Percentiles rank a stretch among this genome's conserved stretches.
These are phyloP conservation scores for Vitis labrusca DNA, from an alignment of 164 flowering plant genomes.

Conservation along the genomic window DNA sequence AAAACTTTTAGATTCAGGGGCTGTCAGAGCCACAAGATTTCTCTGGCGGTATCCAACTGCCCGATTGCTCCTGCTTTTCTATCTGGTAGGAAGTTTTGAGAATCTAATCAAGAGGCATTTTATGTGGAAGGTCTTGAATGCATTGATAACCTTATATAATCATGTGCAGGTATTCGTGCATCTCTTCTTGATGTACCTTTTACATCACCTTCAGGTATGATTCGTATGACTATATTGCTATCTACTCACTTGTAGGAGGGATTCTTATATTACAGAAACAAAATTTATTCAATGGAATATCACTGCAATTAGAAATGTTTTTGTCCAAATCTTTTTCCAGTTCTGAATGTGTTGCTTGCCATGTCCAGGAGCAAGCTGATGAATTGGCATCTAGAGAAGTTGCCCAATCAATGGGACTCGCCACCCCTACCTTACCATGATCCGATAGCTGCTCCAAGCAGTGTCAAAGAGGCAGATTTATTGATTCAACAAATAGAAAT, in stretches of 20 bases:
- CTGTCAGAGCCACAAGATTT: slow-evolving; percentile 91
- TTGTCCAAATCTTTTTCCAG: neutral
- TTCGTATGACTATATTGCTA: too few relatives aligned
- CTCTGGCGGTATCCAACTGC: slow-evolving; percentile 98
- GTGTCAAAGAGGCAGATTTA: neutral
- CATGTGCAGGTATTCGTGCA: slow-evolving; percentile 93
- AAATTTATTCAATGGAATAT: neutral
- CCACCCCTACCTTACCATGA: slow-evolving; percentile 54
- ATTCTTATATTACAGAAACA: neutral
- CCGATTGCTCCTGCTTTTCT: slow-evolving; percentile 73
- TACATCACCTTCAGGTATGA: slow-evolving; percentile 96
- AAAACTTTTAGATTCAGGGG: slow-evolving; percentile 89
- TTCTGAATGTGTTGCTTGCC: slow-evolving; percentile 2
- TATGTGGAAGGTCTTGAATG: slow-evolving; percentile 2
- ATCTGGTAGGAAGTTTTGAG: slow-evolving; percentile 52
- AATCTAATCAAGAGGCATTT: neutral
- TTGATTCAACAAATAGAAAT: too few relatives aligned
- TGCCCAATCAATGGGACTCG: slow-evolving; percentile 74
- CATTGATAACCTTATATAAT: slow-evolving; percentile 1
- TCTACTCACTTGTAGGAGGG: neutral
- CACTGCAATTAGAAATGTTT: too few relatives aligned
- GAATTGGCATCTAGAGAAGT: slow-evolving; percentile 53
- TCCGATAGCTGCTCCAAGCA: neutral
- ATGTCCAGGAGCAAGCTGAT: slow-evolving; percentile 74
- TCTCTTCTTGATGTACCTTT: slow-evolving; percentile 90